Evolutionary conservation across 2,329 filamentous ascomycete genomes (phyloP), one percentile per base, ranked within the genome.

Genomic region (Aspergillus ibericus): DNA sequence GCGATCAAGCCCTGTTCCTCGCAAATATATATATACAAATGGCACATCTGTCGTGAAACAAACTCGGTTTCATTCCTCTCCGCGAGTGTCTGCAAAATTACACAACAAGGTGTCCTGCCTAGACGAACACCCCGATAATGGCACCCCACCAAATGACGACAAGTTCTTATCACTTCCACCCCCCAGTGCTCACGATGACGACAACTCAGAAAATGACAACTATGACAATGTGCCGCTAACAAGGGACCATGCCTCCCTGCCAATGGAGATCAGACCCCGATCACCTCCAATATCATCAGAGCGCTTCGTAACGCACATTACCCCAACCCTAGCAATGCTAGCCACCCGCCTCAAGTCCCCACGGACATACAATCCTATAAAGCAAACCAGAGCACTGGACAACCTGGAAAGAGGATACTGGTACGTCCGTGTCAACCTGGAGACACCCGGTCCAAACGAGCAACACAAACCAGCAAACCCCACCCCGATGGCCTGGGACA

Each of bases 381-480:
- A 74, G 1, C 79, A 83, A 53, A 75, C 75, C 1, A 79, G 88
- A 4, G 69, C 73, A 0, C 75, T 89, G 1, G 75, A 81, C 2
- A 74, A 76, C 0, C 83, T 88, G 36, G 92, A 96, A 71, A 82
- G 93, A 15, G 93, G 92, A 0, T 87, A 90, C 73, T 97, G 93
- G 93, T 72, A 80, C 2, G 67, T 96, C 4, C 78, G 78, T 5
- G 82, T 86, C 15, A 84, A 85, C 50, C 76, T 96, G 34, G 29
- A 10, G 29, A 32, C 8, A 10, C 29, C 10, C 8, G 77, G 77
- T 5, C 22, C 20, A 15, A 12, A 6, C 29, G 20, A 32, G 10
- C 2, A 34, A n/a, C 4, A 36, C 29, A 15, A 29, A 5, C 47
- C 22, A 35, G 8, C 35, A 34, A 34, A 27, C 5, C 18, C 10